phyloP scores from a whole-genome alignment of 352 stramenopile genomes.

The Pythium biforme region DNA sequence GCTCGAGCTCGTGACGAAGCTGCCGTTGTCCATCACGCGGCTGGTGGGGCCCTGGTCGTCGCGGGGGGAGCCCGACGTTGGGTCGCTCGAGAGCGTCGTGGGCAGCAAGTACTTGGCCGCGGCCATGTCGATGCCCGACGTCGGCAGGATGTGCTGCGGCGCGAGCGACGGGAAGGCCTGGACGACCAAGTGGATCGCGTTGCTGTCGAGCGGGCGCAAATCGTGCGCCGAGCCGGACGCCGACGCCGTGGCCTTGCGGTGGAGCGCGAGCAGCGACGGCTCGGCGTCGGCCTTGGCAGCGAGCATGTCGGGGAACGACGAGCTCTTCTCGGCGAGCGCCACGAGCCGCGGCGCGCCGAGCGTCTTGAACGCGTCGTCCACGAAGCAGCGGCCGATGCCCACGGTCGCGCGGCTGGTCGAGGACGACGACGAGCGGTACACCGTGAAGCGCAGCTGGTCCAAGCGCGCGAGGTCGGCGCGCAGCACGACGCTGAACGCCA shows the following conservation, averaged over 20 bases:
- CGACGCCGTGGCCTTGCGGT: conserved; percentile 1
- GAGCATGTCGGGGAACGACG: conserved; percentile 34
- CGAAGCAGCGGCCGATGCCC: conserved; percentile 48
- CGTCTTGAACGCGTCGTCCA: conserved; percentile 54
- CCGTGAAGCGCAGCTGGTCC: conserved; percentile 62
- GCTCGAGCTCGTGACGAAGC: conserved; percentile 46
- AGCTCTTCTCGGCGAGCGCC: conserved; percentile 44
- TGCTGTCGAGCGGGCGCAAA: conserved; percentile 18
- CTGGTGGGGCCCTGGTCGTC: conserved; percentile 14
- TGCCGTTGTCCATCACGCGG: conserved; percentile 63
- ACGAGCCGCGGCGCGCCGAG: conserved; percentile 41
- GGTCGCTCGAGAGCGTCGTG: conserved; percentile 36
- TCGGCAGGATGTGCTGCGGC: conserved; percentile 51
- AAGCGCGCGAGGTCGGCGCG: conserved; percentile 51
- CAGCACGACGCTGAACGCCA: conserved; percentile 64
- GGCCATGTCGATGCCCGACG: conserved; percentile 68
- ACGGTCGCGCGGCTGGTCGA: conserved; percentile 46
- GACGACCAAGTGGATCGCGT: conserved; percentile 46
- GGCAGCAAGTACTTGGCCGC: conserved; percentile 76
- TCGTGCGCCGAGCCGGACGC: conserved; percentile 10
- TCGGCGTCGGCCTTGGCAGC: neutral
- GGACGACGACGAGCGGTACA: conserved; percentile 43
- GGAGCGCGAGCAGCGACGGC: neutral
- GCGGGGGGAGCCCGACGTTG: neutral
- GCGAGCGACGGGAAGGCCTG: conserved; percentile 50